Base-by-base conservation (phyloP, 129 eudicot species). In the Kitagawia praeruptora region DNA sequence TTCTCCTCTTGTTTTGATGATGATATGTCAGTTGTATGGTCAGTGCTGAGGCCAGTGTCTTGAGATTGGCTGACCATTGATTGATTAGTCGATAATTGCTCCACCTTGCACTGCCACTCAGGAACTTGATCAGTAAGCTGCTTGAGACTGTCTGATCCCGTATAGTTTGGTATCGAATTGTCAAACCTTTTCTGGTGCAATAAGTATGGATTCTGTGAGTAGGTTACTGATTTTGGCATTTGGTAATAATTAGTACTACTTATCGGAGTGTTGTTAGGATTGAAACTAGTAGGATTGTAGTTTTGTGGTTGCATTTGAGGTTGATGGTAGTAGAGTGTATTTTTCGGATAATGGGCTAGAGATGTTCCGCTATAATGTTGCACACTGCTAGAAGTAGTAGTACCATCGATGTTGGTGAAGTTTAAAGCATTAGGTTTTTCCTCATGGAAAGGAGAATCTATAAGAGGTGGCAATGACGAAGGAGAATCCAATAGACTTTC, bases 41-140 rank as follows among this genome's bases (percentile, higher is more conserved):
- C 94, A 58, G 82, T 86, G 81, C 93, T 91, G 72, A 89, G 70
- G 41, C 93, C 93, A 44, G 97, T 92, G 78, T 92, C 97, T 73
- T 92, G 97, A 56, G 97, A 92, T 2, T 39, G 86, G 72, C 88
- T 87, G 2, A 91, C 84, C 78, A 83, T 80, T 4, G 94, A 88
- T 45, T 87, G 89, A 73, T 87, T 83, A 3, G 82, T 11, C 11
- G 85, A 83, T 44, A 84, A 82, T 12, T 85, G 87, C 31, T 89
- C 97, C 73, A 75, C 85, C 70, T 91, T 87, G 85, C 84, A 85
- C 23, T 75, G 70, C 75, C 75, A 58, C 31, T 72, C 53, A 0
- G 31, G 75, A 40, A n/a, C 9, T 41, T 21, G 28, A 40, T 71
- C 21, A 21, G 75, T 41, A 8, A 23, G 19, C 40, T 70, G 74